Percentiles rank a stretch among this genome's conserved stretches.
These are phyloP conservation scores for Neurospora pannonica DNA, from an alignment of 495 filamentous ascomycete species.

Conservation along the genomic window DNA sequence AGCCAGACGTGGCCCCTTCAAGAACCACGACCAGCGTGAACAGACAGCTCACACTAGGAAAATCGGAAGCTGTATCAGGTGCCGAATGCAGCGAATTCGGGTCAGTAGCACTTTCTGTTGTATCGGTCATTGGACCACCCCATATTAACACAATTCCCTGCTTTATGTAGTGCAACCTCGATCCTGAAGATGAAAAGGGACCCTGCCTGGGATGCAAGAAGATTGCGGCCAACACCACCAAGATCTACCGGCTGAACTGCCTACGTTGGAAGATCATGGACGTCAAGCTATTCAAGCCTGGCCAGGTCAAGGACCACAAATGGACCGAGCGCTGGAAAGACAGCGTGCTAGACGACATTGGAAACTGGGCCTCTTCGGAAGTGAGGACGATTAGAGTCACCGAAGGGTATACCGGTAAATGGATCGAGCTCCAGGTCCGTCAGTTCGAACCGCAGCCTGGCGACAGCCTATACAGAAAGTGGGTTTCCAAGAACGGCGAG, in stretches of 20 bases:
- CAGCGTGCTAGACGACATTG: conserved; percentile 39
- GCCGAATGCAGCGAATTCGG: conserved; percentile 46
- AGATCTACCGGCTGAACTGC: conserved; percentile 37
- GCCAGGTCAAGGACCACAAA: conserved; percentile 39
- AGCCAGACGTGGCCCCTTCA: conserved; percentile 40
- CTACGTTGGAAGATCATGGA: conserved; percentile 44
- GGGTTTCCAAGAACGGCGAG: conserved; percentile 28
- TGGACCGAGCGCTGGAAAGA: conserved; percentile 45
- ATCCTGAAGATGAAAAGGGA: conserved; percentile 30
- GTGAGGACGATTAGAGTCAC: conserved; percentile 34
- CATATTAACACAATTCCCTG: conserved; percentile 3
- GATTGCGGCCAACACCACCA: conserved; percentile 25
- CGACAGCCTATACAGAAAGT: conserved; percentile 37
- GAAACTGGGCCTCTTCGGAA: conserved; percentile 35
- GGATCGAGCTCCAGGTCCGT: conserved; percentile 34
- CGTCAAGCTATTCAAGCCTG: conserved; percentile 40
- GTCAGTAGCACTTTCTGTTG: conserved; percentile 21
- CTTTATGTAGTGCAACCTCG: conserved; percentile 32
- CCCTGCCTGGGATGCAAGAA: conserved; percentile 40
- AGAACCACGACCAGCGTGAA: conserved; percentile 31
- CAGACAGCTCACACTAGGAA: conserved; percentile 41
- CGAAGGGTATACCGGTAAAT: conserved; percentile 34
- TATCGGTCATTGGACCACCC: background rate
- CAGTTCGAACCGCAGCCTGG: conserved; percentile 38
- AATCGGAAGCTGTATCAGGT: conserved; percentile 43